These are phyloP conservation scores for Alnus glutinosa DNA, from an alignment of 306 rosid genomes.

Conservation along the genomic window DNA sequence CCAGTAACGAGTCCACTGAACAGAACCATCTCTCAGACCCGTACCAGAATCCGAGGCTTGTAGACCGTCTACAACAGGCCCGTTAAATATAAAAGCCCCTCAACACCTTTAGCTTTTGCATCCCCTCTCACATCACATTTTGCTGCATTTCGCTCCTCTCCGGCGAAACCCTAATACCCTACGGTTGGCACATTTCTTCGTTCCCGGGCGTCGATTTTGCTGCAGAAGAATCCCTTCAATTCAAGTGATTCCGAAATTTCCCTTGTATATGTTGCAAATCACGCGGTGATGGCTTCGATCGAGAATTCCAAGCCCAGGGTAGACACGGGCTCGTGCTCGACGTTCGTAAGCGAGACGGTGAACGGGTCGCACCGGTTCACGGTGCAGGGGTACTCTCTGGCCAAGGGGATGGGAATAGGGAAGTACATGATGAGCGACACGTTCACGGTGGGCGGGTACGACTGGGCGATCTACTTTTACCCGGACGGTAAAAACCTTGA, in stretches of 20 bases:
- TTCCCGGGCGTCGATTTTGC: neutral
- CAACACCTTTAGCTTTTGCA: too few relatives aligned
- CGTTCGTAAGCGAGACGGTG: constrained; percentile 74
- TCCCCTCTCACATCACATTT: neutral
- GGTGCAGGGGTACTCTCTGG: constrained; percentile 80
- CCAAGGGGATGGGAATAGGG: constrained; percentile 91
- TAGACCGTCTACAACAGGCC: neutral
- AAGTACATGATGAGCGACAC: constrained; percentile 80
- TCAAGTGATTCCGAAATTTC: neutral
- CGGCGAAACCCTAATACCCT: constrained; percentile 8
- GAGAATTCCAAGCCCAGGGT: constrained; percentile 43
- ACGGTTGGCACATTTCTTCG: neutral
- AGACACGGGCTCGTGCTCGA: constrained; percentile 56
- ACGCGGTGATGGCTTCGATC: constrained; percentile 30
- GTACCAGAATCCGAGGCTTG: neutral
- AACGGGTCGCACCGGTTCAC: constrained; percentile 80
- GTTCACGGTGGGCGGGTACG: constrained; percentile 83
- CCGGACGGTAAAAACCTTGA: constrained; percentile 92
- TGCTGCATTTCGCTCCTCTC: neutral
- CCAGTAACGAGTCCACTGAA: neutral
- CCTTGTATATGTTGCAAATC: neutral
- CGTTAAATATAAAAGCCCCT: neutral
- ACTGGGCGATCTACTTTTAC: constrained; percentile 93
- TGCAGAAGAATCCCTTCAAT: neutral
- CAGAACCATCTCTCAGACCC: neutral